Conservation (phyloP, 2,329 filamentous ascomycete species). For the Xylaria sp. region DNA sequence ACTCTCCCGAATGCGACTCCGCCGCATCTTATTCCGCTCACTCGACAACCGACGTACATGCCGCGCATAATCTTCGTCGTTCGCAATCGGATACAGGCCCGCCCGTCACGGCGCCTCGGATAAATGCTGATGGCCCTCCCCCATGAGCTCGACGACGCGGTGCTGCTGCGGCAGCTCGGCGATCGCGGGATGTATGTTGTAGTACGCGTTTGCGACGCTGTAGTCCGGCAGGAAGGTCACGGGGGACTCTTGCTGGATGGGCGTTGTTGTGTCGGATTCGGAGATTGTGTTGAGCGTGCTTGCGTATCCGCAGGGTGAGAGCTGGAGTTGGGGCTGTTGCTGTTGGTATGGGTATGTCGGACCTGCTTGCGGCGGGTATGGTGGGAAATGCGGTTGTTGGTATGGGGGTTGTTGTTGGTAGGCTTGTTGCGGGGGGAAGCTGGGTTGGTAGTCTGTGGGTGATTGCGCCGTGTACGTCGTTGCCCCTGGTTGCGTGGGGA, state of each 20-base stretch:
- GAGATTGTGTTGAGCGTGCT: neutral
- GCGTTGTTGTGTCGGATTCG: neutral
- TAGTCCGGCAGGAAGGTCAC: slow-evolving; percentile 13
- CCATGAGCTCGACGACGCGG: slow-evolving; percentile 34
- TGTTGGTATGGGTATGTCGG: too few species aligned
- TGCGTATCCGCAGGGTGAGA: neutral
- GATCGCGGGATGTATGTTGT: slow-evolving; percentile 13
- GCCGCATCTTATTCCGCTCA: too few species aligned
- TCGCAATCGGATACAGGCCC: neutral
- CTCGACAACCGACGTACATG: too few species aligned
- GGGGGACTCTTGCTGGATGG: neutral
- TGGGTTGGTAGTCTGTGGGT: too few species aligned
- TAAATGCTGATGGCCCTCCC: slow-evolving; percentile 30
- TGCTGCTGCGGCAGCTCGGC: slow-evolving; percentile 33
- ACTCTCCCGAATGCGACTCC: too few species aligned
- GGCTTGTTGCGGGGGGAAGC: too few species aligned
- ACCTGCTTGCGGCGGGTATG: too few species aligned
- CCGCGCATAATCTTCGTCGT: neutral
- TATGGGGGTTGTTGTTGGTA: too few species aligned
- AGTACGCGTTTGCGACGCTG: neutral
- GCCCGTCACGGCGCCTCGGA: slow-evolving; percentile 21
- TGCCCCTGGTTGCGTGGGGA: too few species aligned
- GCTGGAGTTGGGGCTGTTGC: neutral
- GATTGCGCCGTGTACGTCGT: too few species aligned
- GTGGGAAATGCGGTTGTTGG: too few species aligned